Base-by-base conservation (phyloP, 108 stramenopile genomes). In the Skeletonema menzelii region DNA sequence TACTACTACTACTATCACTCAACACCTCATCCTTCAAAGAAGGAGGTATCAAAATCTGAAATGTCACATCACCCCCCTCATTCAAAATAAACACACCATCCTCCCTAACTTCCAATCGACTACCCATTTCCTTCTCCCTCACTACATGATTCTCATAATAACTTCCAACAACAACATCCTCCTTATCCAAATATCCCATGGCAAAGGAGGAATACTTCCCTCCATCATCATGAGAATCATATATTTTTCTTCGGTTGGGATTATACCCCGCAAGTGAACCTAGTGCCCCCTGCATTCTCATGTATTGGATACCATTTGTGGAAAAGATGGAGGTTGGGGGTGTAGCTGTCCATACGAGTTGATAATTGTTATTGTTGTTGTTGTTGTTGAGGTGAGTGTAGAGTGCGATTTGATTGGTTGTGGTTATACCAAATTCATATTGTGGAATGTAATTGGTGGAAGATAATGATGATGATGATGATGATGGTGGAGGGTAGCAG, bases 381-480 rank as follows among this genome's bases (percentile, higher is more conserved):
- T 59, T 19, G n/a, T 20, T 59, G 1, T 11, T n/a, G 10, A 35
- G 30, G 5, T 13, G 10, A 7, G 49, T 22, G n/a, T 60, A 60
- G 27, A 60, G 22, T 4, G 28, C 59, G 4, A 60, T 31, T 19
- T 35, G 59, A 35, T 5, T 35, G 0, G 24, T 8, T 1, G 59
- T 13, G n/a, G 34, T 35, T 1, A 60, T 60, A 35, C 59, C 59
- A 7, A 60, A 60, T 60, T 60, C 34, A 32, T 59, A 59, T 37
- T 11, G 10, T 12, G 5, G 4, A 37, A n/a, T n/a, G 35, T 37
- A 8, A 7, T 46, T 46, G 44, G 12, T 53, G 20, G 20, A 53
- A 4, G 20, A 20, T 6, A 37, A 37, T 37, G 2, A 12, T 53
- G 49, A 2, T 8, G 46, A n/a, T 46, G 49, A 22, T 6, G 49